These are phyloP conservation scores for Tricholoma furcatifolium DNA, from an alignment of 768 basidiomycete species.

Conservation along the genomic window DNA sequence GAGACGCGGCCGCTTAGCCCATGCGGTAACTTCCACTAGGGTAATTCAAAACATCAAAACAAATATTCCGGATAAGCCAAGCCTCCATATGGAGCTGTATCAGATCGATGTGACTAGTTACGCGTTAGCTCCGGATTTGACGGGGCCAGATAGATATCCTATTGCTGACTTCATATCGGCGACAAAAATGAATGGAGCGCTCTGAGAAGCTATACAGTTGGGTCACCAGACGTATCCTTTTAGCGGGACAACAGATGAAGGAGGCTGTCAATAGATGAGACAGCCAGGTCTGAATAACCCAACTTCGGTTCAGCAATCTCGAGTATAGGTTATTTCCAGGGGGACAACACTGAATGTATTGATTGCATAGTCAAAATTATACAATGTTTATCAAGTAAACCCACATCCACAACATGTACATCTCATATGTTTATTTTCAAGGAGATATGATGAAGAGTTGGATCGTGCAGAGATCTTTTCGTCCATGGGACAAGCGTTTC, in stretches of 20 bases:
- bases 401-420: background rate
- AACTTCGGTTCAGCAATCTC: conserved; percentile 9
- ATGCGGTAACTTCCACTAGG: conserved; percentile 22
- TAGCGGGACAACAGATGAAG: conserved; percentile 9
- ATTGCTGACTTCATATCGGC: conserved; percentile 11
- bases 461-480: conserved; percentile 3
- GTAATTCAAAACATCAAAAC: conserved; percentile 21
- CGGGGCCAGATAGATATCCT: conserved; percentile 12
- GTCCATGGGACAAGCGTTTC: conserved; percentile 5
- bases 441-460: background rate
- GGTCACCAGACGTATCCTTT: background rate
- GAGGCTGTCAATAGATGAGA: conserved; percentile 13
- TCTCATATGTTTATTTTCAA: background rate
- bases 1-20: conserved; percentile 18
- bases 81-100: conserved; percentile 18
- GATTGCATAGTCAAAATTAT: no score
- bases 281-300: conserved; percentile 8
- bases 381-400: no score
- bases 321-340: conserved; percentile 13
- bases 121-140: conserved; percentile 21
- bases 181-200: background rate
- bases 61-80: conserved; percentile 15
- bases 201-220: background rate
- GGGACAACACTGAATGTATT: conserved; percentile 3
- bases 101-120: conserved; percentile 11